Base-by-base conservation (phyloP, 2,329 filamentous ascomycete species). In the Aspergillus fumigatiaffinis region DNA sequence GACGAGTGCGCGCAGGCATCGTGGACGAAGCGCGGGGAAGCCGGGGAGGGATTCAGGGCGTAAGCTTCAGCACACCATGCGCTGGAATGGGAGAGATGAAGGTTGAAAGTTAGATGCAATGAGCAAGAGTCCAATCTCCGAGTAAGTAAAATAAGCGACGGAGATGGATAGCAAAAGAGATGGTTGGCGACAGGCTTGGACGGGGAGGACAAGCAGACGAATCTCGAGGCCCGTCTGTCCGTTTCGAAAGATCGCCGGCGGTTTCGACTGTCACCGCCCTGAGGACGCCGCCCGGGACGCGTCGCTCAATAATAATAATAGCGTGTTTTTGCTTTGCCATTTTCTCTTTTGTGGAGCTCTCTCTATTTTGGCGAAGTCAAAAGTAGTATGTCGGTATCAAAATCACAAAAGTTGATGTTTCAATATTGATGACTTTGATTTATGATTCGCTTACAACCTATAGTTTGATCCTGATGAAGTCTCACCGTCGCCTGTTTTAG, bases 1-100 rank as follows among this genome's bases (percentile, higher is more conserved):
- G 70, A 63, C 75, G 73, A 68, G 71, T 75, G 72, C 75, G 75
- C 72, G 74, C 69, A 66, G 73, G 74, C 75, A 77, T 77, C 59
- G 66, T 76, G 65, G 66, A 62, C 53, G 58, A 60, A 58, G 64
- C 61, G 64, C 62, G 63, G 64, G 63, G 63, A 62, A 64, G 57
- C 58, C 59, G 62, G 61, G 52, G 47, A 23, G 17, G 58, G 41
- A 44, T 10, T 32, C 47, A 59, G 42, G 52, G 44, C 46, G 47
- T 58, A 53, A 59, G 47, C 54, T 64, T 62, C 55, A 66, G 54
- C 35, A 53, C 55, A 66, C 60, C 63, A 66, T 66, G 62, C 59
- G 63, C 52, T 8, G 52, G 46, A 14, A 32, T n/a, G 28, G 51
- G 35, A 50, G 28, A 25, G 38, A 26, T 2, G 6, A 23, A 10